Conservation (phyloP, 495 filamentous ascomycete genomes). For the Arthonia radiata region DNA sequence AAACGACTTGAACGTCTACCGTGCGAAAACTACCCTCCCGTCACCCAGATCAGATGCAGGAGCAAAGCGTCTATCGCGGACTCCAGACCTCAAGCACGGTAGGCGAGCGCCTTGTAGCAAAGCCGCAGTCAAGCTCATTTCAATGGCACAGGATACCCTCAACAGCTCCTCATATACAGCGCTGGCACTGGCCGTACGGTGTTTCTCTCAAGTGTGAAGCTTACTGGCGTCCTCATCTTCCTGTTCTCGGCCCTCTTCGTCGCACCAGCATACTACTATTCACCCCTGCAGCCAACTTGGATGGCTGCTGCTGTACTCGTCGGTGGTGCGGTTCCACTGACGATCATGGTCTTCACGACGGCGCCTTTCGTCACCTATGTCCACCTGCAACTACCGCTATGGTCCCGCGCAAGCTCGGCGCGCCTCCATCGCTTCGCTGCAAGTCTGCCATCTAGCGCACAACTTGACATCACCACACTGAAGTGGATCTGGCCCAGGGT, state of each 20-base stretch:
- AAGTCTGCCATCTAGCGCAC: conserved; percentile 33
- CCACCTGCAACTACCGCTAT: conserved; percentile 40
- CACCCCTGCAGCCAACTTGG: conserved; percentile 21
- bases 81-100: no score
- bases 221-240: conserved; percentile 47
- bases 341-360: conserved; percentile 38
- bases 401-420: conserved; percentile 34
- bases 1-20: no score
- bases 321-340: conserved; percentile 36
- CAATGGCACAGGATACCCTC: conserved; percentile 26
- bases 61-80: no score
- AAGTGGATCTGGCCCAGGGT: no score
- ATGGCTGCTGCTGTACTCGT: conserved; percentile 21
- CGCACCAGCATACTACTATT: conserved; percentile 29
- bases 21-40: no score
- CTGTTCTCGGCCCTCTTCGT: conserved; percentile 33
- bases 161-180: conserved; percentile 46
- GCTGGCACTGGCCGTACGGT: conserved; percentile 38
- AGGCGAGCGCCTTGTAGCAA: no score
- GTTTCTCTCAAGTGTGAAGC: conserved; percentile 40
- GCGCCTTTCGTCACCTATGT: conserved; percentile 48
- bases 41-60: no score
- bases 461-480: conserved; percentile 46
- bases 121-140: no score
- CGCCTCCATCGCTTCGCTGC: conserved; percentile 37